A percentile compares a stretch with the other conserved stretches of the same genome.
phyloP scores from a whole-genome alignment of 805 yeast species.

The Ogataea allantospora region DNA sequence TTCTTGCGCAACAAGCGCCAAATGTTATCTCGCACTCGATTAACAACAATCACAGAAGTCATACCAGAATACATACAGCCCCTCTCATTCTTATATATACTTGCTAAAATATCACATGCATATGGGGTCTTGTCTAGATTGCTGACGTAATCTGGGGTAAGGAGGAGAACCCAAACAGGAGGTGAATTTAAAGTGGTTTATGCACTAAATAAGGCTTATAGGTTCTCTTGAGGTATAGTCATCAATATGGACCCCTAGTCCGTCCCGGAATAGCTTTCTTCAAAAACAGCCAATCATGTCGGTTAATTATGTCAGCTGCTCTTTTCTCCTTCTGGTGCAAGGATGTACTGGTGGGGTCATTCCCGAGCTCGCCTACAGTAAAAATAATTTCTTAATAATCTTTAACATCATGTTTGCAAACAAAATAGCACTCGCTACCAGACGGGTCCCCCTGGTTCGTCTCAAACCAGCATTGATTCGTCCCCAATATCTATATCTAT shows the following conservation, averaged over 20 bases:
- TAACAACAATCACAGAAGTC: conserved; percentile 1
- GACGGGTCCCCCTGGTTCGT: neutral
- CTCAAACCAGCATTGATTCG: neutral
- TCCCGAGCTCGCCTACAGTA: conserved; percentile 4
- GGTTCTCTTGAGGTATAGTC: too few relatives aligned
- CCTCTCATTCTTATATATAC: conserved; percentile 2
- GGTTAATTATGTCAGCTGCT: neutral
- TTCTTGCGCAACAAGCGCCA: conserved; percentile 16
- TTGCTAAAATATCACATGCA: conserved; percentile 8
- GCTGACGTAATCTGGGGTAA: conserved; percentile 11
- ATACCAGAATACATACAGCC: neutral
- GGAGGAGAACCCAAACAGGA: conserved; percentile 2
- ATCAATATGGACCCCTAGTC: too few relatives aligned
- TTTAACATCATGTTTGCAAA: conserved; percentile 1
- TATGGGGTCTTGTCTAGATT: neutral
- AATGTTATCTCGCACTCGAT: neutral
- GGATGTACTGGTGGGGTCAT: conserved; percentile 6
- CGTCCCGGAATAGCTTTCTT: too few relatives aligned
- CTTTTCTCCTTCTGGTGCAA: conserved; percentile 1
- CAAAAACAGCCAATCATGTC: conserved; percentile 3
- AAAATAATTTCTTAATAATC: conserved; percentile 2
- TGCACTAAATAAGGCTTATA: neutral
- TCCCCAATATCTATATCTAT: neutral
- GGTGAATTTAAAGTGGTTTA: neutral
- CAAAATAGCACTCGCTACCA: conserved; percentile 1